Base-by-base conservation (phyloP, 164 flowering plant species). In the Stephania cephalantha region DNA sequence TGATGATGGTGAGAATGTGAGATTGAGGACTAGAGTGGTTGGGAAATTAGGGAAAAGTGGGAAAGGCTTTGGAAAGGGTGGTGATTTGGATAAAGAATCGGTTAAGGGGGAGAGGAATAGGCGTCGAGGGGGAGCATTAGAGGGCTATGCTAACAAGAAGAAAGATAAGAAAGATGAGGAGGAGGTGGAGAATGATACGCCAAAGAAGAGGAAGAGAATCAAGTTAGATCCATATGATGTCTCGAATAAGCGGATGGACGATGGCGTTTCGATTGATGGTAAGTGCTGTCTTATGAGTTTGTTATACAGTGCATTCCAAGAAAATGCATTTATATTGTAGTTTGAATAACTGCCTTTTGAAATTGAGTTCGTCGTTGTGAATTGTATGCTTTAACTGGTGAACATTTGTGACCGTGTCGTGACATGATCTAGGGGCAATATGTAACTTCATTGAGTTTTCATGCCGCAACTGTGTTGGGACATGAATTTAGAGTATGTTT, bases 201-300 rank as follows among this genome's bases (percentile, higher is more conserved):
- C 80, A 20, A 91, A 74, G 85, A 91, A 80, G 82, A 87, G 48
- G 67, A 91, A 89, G 83, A 82, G 82, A 71, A 81, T 75, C 22
- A 84, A 90, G 42, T 71, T 89, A 30, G 94, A 90, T 83, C 93
- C 88, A 42, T 55, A 83, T 78, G 99, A 95, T 81, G 83, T 82
- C 76, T 87, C 99, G 30, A 93, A 93, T 78, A 95, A 95, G 85
- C 85, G 95, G 71, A 63, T 89, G 22, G 93, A 86, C 84, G 99
- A 93, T 81, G 78, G 81, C 48, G 53, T 84, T 55, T 74, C 79
- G 61, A 48, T 68, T 48, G 73, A 77, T 64, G 93, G 95, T 92
- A 6, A 77, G 91, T 82, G 11, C 63, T 74, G 70, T 75, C 70
- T 35, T 73, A 22, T 63, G 13, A 13, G 22, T 18, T 17, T 65